These are phyloP conservation scores for Xylaria sp. DNA, from an alignment of 2,329 filamentous ascomycete species.

Conservation along the genomic window DNA sequence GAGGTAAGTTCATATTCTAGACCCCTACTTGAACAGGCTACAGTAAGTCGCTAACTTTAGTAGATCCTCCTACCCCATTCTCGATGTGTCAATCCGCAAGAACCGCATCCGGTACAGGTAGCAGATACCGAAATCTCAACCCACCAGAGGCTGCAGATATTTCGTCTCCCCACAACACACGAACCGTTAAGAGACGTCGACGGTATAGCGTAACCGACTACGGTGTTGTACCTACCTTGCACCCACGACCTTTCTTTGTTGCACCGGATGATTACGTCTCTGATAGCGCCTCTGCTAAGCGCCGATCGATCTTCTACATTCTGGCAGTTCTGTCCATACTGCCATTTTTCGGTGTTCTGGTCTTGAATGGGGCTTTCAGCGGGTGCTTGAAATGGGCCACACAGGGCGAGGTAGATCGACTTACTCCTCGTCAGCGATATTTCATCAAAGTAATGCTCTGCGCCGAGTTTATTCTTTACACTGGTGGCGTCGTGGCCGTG, in stretches of 20 bases:
- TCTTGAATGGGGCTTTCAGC: slow-evolving; percentile 58
- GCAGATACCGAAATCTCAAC: neutral
- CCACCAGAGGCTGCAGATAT: neutral
- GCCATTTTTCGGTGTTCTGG: slow-evolving; percentile 60
- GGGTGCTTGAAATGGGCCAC: slow-evolving; percentile 61
- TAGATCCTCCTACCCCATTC: slow-evolving; percentile 16
- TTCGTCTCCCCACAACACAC: neutral
- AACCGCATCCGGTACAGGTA: neutral
- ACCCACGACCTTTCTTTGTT: slow-evolving; percentile 16
- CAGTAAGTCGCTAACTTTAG: slow-evolving; percentile 2
- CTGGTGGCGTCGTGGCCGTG: slow-evolving; percentile 34
- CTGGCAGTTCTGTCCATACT: slow-evolving; percentile 56
- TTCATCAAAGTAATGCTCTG: slow-evolving; percentile 46
- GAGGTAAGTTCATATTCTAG: slow-evolving; percentile 15
- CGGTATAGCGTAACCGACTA: neutral
- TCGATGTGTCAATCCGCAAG: neutral
- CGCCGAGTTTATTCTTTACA: slow-evolving; percentile 34
- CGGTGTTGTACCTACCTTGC: slow-evolving; percentile 7
- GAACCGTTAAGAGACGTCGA: neutral
- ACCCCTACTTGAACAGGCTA: neutral
- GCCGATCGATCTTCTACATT: slow-evolving; percentile 53
- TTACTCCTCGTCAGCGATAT: slow-evolving; percentile 54
- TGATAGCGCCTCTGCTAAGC: slow-evolving; percentile 47
- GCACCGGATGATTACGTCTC: slow-evolving; percentile 40
- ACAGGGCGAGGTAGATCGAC: slow-evolving; percentile 55